Evolutionary conservation across 1,284 basidiomycete species (phyloP).

Genomic region (Tilletia indica): DNA sequence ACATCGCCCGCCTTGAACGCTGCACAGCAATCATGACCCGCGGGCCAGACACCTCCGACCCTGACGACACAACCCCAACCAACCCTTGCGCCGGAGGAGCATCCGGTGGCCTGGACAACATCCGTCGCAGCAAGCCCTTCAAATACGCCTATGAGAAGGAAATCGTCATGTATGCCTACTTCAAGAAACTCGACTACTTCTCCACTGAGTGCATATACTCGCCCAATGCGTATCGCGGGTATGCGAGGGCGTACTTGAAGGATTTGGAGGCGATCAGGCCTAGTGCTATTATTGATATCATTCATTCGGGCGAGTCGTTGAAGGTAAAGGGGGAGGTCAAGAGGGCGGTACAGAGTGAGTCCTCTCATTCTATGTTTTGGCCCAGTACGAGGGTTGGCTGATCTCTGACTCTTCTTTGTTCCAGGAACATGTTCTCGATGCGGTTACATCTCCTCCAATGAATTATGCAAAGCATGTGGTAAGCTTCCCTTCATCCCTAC

Average conservation of each 20-base stretch:
- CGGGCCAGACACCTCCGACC: constrained; percentile 57
- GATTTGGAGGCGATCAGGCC: constrained; percentile 90
- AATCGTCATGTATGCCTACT: constrained; percentile 99
- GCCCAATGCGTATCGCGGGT: constrained; percentile 88
- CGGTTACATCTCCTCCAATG: constrained; percentile 53
- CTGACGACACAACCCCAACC: not conserved
- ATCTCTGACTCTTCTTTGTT: not conserved
- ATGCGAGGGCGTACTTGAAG: constrained; percentile 89
- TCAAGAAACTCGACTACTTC: constrained; percentile 93
- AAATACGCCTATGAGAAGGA: constrained; percentile 99
- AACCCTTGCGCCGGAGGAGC: constrained; percentile 68
- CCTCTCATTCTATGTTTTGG: no score
- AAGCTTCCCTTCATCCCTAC: not conserved
- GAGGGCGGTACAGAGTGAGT: constrained; percentile 40
- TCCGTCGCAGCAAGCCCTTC: constrained; percentile 95
- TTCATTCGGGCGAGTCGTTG: constrained; percentile 60
- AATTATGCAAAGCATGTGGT: constrained; percentile 53
- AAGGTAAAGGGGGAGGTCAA: constrained; percentile 39
- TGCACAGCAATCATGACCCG: constrained; percentile 92
- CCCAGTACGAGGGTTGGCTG: not conserved
- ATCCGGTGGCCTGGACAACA: constrained; percentile 53
- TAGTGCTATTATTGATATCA: constrained; percentile 93
- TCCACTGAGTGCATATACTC: constrained; percentile 99
- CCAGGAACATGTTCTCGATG: constrained; percentile 41
- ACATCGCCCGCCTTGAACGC: constrained; percentile 86